A percentile compares a stretch with the other conserved stretches of the same genome.
Evolutionary conservation across 2,329 filamentous ascomycete genomes (phyloP).

Genomic region (Ophiosphaerella narmari): DNA sequence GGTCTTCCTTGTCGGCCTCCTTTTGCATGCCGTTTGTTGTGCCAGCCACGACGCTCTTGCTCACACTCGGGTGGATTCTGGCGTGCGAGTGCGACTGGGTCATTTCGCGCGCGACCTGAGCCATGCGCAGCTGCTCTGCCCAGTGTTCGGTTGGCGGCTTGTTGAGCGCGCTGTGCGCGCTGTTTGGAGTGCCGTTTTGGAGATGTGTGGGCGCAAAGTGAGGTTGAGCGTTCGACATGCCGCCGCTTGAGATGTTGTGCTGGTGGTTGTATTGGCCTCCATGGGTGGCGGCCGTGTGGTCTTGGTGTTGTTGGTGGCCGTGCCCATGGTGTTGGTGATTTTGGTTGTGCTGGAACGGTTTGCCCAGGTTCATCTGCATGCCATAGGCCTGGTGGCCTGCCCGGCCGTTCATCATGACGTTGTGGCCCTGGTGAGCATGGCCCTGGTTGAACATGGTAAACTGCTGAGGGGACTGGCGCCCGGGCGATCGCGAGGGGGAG

Average conservation of each 20-base stretch:
- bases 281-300: conserved; percentile 58
- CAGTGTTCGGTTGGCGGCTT: conserved; percentile 74
- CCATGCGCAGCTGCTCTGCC: conserved; percentile 82
- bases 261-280: conserved; percentile 65
- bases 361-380: conserved; percentile 66
- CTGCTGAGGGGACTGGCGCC: conserved; percentile 54
- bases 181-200: conserved; percentile 63
- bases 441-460: conserved; percentile 74
- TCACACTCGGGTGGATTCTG: conserved; percentile 70
- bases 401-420: conserved; percentile 75
- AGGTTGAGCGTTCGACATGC: conserved; percentile 67
- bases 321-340: conserved; percentile 54
- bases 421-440: conserved; percentile 68
- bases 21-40: conserved; percentile 55
- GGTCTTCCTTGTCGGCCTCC: conserved; percentile 59
- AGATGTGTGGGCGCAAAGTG: conserved; percentile 64
- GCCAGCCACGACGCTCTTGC: conserved; percentile 66
- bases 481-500: conserved; percentile 63
- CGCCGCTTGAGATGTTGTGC: conserved; percentile 63
- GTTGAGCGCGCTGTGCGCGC: conserved; percentile 60
- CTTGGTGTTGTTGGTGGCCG: conserved; percentile 65
- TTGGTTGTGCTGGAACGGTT: conserved; percentile 68
- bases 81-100: conserved; percentile 76
- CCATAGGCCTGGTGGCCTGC: conserved; percentile 61
- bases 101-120: conserved; percentile 73